Conservation (phyloP, 2,329 filamentous ascomycete genomes). For the Colletotrichum orbiculare region DNA sequence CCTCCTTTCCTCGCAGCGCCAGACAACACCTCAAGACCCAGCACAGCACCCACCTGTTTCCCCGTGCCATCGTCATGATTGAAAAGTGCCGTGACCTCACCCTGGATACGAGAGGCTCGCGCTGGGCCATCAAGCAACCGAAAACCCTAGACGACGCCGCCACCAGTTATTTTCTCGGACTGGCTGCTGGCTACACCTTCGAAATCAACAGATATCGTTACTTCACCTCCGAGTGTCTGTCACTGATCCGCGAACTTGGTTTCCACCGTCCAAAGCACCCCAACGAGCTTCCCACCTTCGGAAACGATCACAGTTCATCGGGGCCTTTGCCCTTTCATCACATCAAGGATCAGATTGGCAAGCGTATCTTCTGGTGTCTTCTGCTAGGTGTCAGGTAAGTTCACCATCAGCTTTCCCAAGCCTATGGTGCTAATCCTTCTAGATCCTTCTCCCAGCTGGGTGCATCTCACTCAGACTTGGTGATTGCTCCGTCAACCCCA, state of each 20-base stretch:
- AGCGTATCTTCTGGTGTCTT: slow-evolving; percentile 86
- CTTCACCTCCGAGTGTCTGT: slow-evolving; percentile 79
- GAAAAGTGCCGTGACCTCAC: slow-evolving; percentile 78
- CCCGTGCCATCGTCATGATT: slow-evolving; percentile 75
- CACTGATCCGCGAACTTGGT: slow-evolving; percentile 74
- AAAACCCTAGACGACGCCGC: slow-evolving; percentile 68
- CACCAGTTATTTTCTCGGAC: slow-evolving; percentile 80
- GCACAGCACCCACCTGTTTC: slow-evolving; percentile 72
- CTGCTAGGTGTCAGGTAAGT: slow-evolving; percentile 76
- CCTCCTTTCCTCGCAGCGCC: slow-evolving; percentile 80
- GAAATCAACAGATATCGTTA: slow-evolving; percentile 75
- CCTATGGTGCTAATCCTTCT: slow-evolving; percentile 34
- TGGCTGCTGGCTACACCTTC: slow-evolving; percentile 75
- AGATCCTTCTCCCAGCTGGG: slow-evolving; percentile 84
- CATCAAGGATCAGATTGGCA: slow-evolving; percentile 78
- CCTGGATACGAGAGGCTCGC: slow-evolving; percentile 71
- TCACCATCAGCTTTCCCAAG: not conserved
- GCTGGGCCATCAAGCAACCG: slow-evolving; percentile 58
- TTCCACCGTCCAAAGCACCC: slow-evolving; percentile 67
- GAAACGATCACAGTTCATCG: slow-evolving; percentile 50
- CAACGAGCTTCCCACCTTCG: slow-evolving; percentile 52
- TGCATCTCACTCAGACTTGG: slow-evolving; percentile 75
- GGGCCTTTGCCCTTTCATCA: slow-evolving; percentile 69
- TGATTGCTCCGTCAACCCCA: slow-evolving; percentile 80
- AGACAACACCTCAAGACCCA: slow-evolving; percentile 76